Base-by-base conservation (phyloP, 306 rosid species). In the Malus fusca region DNA sequence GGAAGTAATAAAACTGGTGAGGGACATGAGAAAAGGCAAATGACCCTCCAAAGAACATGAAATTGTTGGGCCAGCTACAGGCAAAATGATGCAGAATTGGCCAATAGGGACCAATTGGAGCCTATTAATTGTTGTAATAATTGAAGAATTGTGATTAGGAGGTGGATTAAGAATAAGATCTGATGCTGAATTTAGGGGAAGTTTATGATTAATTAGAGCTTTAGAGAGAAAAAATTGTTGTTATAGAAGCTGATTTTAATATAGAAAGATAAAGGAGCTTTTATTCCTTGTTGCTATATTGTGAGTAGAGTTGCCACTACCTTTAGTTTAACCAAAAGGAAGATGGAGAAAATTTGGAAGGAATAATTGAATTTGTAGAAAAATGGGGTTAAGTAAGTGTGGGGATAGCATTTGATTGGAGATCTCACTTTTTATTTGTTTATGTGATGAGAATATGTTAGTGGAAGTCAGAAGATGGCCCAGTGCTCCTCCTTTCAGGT, bases 381-480 rank as follows among this genome's bases (percentile, higher is more conserved):
- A 73, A 51, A 76, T 76, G 25, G 62, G 82, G 71, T 53, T 70
- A 78, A 73, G 81, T 81, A 67, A 81, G 87, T 85, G 88, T 84
- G 87, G 89, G 92, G 84, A 87, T 89, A 88, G 88, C 87, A 86
- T 88, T 88, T 82, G 92, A 89, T 87, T 87, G 86, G 85, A 90
- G 89, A 87, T 91, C 88, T 88, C 89, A 84, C 91, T 88, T 88
- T 91, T 85, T 51, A 87, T 89, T 86, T 87, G 76, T 87, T 85
- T 90, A 79, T 85, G 83, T 86, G 72, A 79, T 85, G 82, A 89
- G 97, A 92, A 95, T 89, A 95, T 89, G 87, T 89, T 83, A 92
- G 99, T 95, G 97, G 97, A 92, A 92, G 93, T 92, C 93, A 89
- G 93, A 90, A 66, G 89, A 62, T 85, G 99, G 64, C 91, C 97